phyloP scores from a whole-genome alignment of 2,329 filamentous ascomycete species.

The Neonectria coccinea region DNA sequence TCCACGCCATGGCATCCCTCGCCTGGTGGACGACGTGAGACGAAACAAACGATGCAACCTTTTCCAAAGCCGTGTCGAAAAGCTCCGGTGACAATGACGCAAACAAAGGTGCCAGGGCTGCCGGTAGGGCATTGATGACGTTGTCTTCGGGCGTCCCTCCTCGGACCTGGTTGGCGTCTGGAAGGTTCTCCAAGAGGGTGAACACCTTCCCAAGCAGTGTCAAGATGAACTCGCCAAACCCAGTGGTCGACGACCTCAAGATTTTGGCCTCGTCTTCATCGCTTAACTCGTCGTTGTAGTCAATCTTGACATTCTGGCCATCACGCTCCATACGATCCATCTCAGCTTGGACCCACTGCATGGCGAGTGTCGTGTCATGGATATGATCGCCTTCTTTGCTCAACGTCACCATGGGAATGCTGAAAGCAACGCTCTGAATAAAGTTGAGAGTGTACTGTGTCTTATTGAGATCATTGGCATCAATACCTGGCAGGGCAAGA shows the following conservation, averaged over 20 bases:
- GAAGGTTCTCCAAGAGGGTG: conserved; percentile 92
- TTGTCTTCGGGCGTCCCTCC: conserved; percentile 96
- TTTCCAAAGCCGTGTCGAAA: conserved; percentile 91
- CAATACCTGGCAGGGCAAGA: conserved; percentile 91
- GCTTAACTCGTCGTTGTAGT: conserved; percentile 84
- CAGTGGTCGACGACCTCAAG: conserved; percentile 91
- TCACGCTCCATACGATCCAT: conserved; percentile 94
- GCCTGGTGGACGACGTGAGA: conserved; percentile 98
- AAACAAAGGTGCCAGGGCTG: conserved; percentile 89
- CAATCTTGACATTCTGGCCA: conserved; percentile 84
- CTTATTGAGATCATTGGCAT: conserved; percentile 97
- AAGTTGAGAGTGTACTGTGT: conserved; percentile 94
- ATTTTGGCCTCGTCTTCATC: conserved; percentile 91
- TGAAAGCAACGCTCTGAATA: conserved; percentile 95
- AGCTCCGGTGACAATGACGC: conserved; percentile 92
- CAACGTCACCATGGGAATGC: conserved; percentile 90
- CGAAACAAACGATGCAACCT: conserved; percentile 90
- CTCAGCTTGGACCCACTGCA: conserved; percentile 94
- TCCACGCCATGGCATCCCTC: conserved; percentile 97
- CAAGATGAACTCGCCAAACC: conserved; percentile 91
- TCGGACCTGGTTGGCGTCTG: conserved; percentile 87
- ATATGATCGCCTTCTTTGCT: conserved; percentile 69
- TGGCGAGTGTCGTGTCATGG: conserved; percentile 80
- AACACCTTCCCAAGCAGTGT: conserved; percentile 95
- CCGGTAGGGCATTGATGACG: conserved; percentile 93